A percentile compares a stretch with the other conserved stretches of the same genome.
These are phyloP conservation scores for Rubroboletus satanas DNA, from an alignment of 768 basidiomycete genomes.

Conservation along the genomic window DNA sequence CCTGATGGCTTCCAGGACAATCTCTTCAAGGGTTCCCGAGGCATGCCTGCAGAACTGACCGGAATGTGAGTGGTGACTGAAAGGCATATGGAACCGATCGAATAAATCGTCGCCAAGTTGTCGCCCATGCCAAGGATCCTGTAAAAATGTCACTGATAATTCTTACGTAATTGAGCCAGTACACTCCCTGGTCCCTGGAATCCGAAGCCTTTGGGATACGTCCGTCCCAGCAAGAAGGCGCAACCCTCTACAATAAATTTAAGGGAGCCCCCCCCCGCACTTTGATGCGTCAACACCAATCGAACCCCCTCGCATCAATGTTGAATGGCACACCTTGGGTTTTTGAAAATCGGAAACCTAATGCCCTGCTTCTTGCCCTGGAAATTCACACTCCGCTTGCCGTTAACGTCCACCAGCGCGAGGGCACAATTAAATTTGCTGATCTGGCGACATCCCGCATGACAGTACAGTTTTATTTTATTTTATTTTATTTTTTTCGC, in stretches of 20 bases:
- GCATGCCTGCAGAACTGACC: slow-evolving; percentile 95
- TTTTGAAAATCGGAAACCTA: slow-evolving; percentile 34
- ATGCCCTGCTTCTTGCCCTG: slow-evolving; percentile 28
- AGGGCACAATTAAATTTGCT: not conserved
- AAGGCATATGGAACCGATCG: slow-evolving; percentile 42
- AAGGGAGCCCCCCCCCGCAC: slow-evolving; percentile 14
- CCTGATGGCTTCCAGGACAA: slow-evolving; percentile 74
- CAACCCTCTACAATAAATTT: no score
- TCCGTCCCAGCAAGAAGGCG: no score
- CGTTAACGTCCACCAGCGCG: slow-evolving; percentile 5
- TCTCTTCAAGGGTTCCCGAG: slow-evolving; percentile 71
- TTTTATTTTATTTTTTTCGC: not conserved
- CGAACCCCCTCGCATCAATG: slow-evolving; percentile 17
- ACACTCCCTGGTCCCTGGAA: no score
- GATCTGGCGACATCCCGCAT: not conserved
- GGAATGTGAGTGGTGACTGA: slow-evolving; percentile 88
- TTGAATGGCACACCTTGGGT: slow-evolving; percentile 1
- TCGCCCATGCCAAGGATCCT: not conserved
- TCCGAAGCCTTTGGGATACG: no score
- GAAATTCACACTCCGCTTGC: slow-evolving; percentile 19
- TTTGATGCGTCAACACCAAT: slow-evolving; percentile 20
- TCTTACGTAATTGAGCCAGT: slow-evolving; percentile 18
- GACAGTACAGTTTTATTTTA: no score
- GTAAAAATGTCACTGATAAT: not conserved
- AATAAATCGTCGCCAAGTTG: not conserved